Percentiles rank a stretch among this genome's conserved stretches.
phyloP scores from a whole-genome alignment of 2,329 filamentous ascomycete species.

The Epichloe scottii region DNA sequence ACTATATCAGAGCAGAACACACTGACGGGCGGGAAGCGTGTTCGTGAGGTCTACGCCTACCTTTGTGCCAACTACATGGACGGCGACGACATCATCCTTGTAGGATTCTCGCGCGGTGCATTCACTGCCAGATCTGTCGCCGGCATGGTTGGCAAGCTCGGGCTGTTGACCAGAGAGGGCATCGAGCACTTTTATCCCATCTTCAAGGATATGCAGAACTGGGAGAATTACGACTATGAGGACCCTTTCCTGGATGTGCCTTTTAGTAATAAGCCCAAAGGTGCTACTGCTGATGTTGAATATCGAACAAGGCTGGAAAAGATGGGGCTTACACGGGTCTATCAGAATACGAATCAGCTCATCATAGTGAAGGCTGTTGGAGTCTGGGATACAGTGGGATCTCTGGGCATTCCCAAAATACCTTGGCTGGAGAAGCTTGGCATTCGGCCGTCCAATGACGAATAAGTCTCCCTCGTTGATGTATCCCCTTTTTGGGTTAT shows the following conservation, averaged over 20 bases:
- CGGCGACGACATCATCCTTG: slow-evolving; percentile 42
- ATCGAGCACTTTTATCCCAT: slow-evolving; percentile 42
- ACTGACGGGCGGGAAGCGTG: slow-evolving; percentile 22
- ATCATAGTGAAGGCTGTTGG: slow-evolving; percentile 34
- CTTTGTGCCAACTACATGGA: slow-evolving; percentile 48
- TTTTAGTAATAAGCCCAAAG: slow-evolving; percentile 36
- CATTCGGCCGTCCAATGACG: slow-evolving; percentile 30
- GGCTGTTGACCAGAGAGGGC: slow-evolving; percentile 38
- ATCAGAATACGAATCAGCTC: slow-evolving; percentile 24
- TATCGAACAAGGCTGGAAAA: slow-evolving; percentile 34
- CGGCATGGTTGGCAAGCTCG: slow-evolving; percentile 37
- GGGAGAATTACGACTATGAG: slow-evolving; percentile 30
- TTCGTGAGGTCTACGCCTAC: slow-evolving; percentile 51
- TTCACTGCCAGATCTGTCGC: slow-evolving; percentile 46
- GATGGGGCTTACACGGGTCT: slow-evolving; percentile 30
- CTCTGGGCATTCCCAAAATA: slow-evolving; percentile 32
- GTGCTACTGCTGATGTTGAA: slow-evolving; percentile 24
- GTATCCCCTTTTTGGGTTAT: background rate
- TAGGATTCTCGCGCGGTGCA: slow-evolving; percentile 46
- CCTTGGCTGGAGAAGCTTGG: slow-evolving; percentile 33
- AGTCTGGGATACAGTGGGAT: slow-evolving; percentile 35
- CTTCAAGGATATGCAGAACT: slow-evolving; percentile 44
- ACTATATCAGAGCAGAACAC: no score
- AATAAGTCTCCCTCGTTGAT: slow-evolving; percentile 26
- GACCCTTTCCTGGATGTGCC: slow-evolving; percentile 35